Base-by-base conservation (phyloP, 192 early-diverging fungal species). In the Backusella sp. region DNA sequence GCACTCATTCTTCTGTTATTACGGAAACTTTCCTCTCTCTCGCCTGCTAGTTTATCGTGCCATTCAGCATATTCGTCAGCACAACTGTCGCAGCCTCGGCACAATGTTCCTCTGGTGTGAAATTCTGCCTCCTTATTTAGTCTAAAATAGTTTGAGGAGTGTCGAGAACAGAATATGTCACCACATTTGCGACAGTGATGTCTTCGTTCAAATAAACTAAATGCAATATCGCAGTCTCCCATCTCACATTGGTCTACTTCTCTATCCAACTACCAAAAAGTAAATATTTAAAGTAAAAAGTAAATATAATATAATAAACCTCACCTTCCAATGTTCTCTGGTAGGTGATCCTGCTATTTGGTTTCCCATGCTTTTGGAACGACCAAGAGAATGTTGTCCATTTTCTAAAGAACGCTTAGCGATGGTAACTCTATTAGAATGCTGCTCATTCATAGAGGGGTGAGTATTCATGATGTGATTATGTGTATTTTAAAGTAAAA, bases 131-230 rank as follows among this genome's bases (percentile, higher is more conserved):
- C n/a, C 53, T 76, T 74, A 26, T 79, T 74, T 8, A 82, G 41
- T 37, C 77, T 69, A 37, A 82, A 75, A 34, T 79, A 82, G 39
- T 79, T 74, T n/a, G 81, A 76, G 32, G 77, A 79, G 28, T 82
- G 81, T 15, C 21, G 4, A 21, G 73, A 53, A 52, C 81, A 82
- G 44, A 79, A 82, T 37, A 82, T 78, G 26, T 82, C 72, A 19
- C 81, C 81, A 62, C 81, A 82, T 67, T 75, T 78, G 35, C 81
- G 69, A n/a, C 81, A 82, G 41, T 82, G 81, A 32, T 82, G 81
- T 68, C 81, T 69, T 46, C 81, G 78, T 70, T 82, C 81, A 37
- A 82, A 82, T 67, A 82, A 41, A 9, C 71, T 70, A 46, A 82
- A 82, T 4, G 52, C 32, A 34, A 36, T 44, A 32, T 49, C 23